Base-by-base conservation (phyloP, 805 yeast species). In the Myxozyma vanderwaltii region DNA sequence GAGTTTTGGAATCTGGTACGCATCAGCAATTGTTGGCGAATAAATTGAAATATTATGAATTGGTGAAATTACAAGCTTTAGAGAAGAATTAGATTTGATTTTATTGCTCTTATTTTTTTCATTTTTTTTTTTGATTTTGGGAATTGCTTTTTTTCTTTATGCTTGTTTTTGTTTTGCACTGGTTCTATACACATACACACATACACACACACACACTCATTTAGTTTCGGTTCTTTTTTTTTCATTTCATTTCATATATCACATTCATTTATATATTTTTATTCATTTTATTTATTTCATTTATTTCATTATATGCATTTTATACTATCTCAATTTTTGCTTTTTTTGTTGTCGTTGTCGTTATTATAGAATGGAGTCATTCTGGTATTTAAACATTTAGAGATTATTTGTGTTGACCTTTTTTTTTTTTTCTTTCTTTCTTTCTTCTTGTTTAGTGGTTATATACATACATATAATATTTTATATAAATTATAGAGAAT, bases 1-100 rank as follows among this genome's bases (percentile, higher is more conserved):
- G 73, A 45, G 81, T 86, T 31, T 71, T 74, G 3, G 91, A 86
- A 66, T 67, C 72, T 6, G 83, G 86, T 4, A 72, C 75, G 2
- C 82, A 76, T 66, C 69, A 72, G 2, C 77, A 77, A 23, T 76
- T 80, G n/a, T 69, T 76, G 56, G 71, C 67, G n/a, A 64, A 69
- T 39, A 64, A 69, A 54, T 71, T 76, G 54, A 71, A 73, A 33
- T 76, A 77, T 64, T 74, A 68, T 41, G 78, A 76, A 67, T 68
- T 77, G 21, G 80, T 76, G 23, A 63, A 65, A 46, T 64, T 76
- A 56, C 79, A 76, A 63, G 67, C 69, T 0, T 77, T 91, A 36
- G 72, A 78, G 17, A 70, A 79, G 54, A 46, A 21, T 27, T 53
- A 53, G 35, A 46, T 5, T 27, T 17, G 13, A 13, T 10, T 43